These are phyloP conservation scores for Geum urbanum DNA, from an alignment of 306 rosid species.

Conservation along the genomic window DNA sequence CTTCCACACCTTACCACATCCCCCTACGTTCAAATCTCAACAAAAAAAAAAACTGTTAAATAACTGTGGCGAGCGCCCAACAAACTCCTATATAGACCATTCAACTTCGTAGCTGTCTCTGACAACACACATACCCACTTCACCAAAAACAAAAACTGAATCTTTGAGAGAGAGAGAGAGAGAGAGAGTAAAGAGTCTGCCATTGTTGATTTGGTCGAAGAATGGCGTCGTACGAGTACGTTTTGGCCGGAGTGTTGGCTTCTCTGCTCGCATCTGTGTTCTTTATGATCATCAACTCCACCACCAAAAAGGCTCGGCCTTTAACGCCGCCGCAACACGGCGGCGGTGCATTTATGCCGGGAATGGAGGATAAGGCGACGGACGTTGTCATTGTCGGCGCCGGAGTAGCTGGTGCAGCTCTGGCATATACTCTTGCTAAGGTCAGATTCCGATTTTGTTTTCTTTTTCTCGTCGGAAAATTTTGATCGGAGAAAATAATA, in stretches of 20 bases:
- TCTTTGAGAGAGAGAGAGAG: too few species aligned
- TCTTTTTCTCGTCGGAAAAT: too few species aligned
- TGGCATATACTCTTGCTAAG: constrained; percentile 30
- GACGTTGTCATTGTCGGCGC: constrained; percentile 30
- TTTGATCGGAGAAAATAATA: too few species aligned
- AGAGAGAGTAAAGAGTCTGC: neutral
- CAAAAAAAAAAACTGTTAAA: neutral
- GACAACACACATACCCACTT: neutral
- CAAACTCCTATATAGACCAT: neutral
- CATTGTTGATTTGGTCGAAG: neutral
- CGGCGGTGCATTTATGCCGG: neutral
- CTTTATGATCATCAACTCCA: neutral
- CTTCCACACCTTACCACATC: neutral
- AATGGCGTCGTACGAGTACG: constrained; percentile 13
- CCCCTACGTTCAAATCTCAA: too few species aligned
- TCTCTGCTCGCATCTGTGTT: neutral
- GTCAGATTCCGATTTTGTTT: constrained; percentile 1
- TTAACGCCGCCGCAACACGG: neutral
- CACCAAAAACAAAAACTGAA: neutral
- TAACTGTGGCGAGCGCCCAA: constrained; percentile 3
- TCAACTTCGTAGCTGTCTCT: neutral
- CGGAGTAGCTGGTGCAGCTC: constrained; percentile 30
- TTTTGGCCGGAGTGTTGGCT: constrained; percentile 3
- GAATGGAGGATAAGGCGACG: neutral
- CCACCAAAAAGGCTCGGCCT: too few species aligned